Base-by-base conservation (phyloP, 1,284 basidiomycete species). In the Marasmius sp. region DNA sequence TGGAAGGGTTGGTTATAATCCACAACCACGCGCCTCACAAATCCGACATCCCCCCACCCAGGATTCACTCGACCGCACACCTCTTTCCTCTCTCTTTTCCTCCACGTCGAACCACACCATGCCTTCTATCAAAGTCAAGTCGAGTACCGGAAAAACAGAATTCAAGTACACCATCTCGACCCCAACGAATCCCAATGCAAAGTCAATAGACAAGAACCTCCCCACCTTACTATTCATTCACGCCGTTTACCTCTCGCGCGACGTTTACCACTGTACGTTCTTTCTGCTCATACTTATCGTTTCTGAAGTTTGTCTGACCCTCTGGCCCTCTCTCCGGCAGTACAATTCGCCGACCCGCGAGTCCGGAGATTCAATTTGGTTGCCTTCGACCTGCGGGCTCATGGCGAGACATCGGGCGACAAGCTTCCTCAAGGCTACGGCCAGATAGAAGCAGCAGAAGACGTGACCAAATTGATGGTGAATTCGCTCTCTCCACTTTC, bases 201-300 rank as follows among this genome's bases (percentile, higher is more conserved):
- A 69, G 34, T 55, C 64, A 8, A 74, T 79, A 49, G 70, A 70
- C 47, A 65, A 71, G 33, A 66, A 66, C 20, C 45, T 78, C n/a
- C 78, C 77, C 12, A 74, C 70, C 9, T 68, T 79, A 37, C 56
- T 79, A 18, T 76, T 78, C 64, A 64, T 79, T 22, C 77, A 79
- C 61, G 71, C 74, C 10, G 70, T 71, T 39, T 78, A 74, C 65
- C 58, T 72, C 34, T 65, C 69, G 11, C 68, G 72, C 33, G 71
- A 74, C 36, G 61, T 72, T 37, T 79, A 75, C 61, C 71, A 79
- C 65, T 64, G 77, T 78, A 59, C 41, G 75, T 66, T 27, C 27
- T 27, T 27, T 27, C 27, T 27, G 27, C 16, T 33, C 37, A n/a
- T 33, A 20, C 4, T 39, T 20, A 6, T 20, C 20, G 10, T 39